A percentile compares a stretch with the other conserved stretches of the same genome.
Evolutionary conservation across 257 asterid species (phyloP).

Genomic region (Solanum pimpinellifolium): DNA sequence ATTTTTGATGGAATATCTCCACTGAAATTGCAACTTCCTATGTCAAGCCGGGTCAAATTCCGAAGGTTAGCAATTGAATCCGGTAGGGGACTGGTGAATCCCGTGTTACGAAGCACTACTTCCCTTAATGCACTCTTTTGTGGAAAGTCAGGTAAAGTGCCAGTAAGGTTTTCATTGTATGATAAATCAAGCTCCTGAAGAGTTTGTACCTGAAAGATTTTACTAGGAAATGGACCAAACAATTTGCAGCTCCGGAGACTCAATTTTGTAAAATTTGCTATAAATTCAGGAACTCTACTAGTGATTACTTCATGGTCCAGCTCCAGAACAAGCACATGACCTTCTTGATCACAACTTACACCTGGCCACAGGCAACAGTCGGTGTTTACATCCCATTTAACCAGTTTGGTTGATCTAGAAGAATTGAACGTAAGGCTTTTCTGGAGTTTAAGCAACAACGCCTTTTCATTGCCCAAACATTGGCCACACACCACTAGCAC

Average conservation of each 20-base stretch:
- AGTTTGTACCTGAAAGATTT: slow-evolving; percentile 15
- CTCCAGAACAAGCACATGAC: slow-evolving; percentile 34
- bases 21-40: neutral
- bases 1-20: neutral
- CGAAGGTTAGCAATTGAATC: slow-evolving; percentile 3
- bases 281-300: slow-evolving; percentile 5
- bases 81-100: slow-evolving; percentile 5
- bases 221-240: slow-evolving; percentile 2
- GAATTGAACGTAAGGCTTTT: neutral
- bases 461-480: slow-evolving; percentile 9
- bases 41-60: neutral
- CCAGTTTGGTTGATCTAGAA: neutral
- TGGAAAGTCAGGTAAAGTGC: slow-evolving; percentile 4
- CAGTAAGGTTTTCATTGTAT: neutral
- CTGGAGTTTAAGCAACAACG: slow-evolving; percentile 1
- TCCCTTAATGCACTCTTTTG: neutral
- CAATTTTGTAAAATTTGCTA: slow-evolving; percentile 1
- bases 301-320: slow-evolving; percentile 22
- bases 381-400: slow-evolving; percentile 19
- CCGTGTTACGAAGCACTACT: neutral
- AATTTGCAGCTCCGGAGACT: neutral
- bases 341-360: slow-evolving; percentile 37
- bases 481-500: neutral
- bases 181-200: slow-evolving; percentile 13
- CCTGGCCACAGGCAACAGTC: slow-evolving; percentile 62